Conservation (phyloP, 1,139 yeast species). For the Debaryomyces sp. region DNA sequence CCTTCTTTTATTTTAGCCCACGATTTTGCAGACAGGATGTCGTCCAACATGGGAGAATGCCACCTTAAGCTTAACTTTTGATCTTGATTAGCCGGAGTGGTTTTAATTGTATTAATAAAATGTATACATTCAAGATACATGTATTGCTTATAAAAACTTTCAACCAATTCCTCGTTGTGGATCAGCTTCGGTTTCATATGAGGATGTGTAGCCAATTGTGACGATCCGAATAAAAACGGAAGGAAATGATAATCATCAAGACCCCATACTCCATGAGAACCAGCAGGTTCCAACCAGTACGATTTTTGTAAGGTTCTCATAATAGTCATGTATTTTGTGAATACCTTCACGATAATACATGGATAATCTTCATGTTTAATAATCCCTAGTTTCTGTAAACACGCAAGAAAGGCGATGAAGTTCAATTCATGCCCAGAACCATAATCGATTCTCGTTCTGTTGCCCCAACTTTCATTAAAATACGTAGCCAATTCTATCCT, state of each 20-base stretch:
- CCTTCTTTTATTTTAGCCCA: constrained; percentile 95
- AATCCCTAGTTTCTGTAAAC: constrained; percentile 48
- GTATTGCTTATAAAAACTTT: constrained; percentile 71
- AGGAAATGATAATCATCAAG: constrained; percentile 94
- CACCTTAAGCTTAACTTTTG: constrained; percentile 67
- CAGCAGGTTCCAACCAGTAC: constrained; percentile 87
- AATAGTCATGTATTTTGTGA: constrained; percentile 57
- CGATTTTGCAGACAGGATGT: constrained; percentile 85
- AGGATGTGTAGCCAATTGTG: constrained; percentile 78
- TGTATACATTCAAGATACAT: constrained; percentile 86
- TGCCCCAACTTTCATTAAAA: constrained; percentile 79
- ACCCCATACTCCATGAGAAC: constrained; percentile 99
- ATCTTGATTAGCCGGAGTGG: constrained; percentile 50
- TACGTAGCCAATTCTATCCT: constrained; percentile 51
- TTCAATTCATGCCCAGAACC: constrained; percentile 98
- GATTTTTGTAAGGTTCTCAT: constrained; percentile 52
- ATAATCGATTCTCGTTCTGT: constrained; percentile 83
- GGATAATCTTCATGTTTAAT: constrained; percentile 41
- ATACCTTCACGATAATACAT: constrained; percentile 62
- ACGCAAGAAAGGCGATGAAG: constrained; percentile 69
- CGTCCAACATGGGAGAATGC: constrained; percentile 98
- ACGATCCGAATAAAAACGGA: constrained; percentile 85
- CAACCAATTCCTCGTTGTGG: constrained; percentile 82
- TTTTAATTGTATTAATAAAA: constrained; percentile 82
- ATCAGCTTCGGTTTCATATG: constrained; percentile 84